A percentile compares a stretch with the other conserved stretches of the same genome.
phyloP scores from a whole-genome alignment of 2,329 filamentous ascomycete species.

The Penicillium oxalicum region DNA sequence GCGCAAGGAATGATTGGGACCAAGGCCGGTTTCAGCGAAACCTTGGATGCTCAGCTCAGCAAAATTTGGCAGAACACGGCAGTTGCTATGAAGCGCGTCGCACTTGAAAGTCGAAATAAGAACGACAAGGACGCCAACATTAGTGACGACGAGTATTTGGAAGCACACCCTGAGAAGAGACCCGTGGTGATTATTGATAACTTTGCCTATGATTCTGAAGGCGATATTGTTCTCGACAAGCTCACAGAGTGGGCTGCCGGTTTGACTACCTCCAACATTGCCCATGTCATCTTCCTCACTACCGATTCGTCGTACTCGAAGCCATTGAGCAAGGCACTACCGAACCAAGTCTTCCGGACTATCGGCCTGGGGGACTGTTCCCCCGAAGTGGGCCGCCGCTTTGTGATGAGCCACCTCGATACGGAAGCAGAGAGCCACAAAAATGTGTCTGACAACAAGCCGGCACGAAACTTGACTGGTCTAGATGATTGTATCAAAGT shows the following conservation, averaged over 20 bases:
- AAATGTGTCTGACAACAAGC: conserved; percentile 23
- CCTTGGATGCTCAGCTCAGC: conserved; percentile 76
- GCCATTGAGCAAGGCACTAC: conserved; percentile 75
- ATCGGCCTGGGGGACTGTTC: conserved; percentile 81
- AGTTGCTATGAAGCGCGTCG: conserved; percentile 70
- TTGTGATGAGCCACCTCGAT: conserved; percentile 77
- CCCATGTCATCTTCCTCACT: conserved; percentile 91
- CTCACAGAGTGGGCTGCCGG: conserved; percentile 84
- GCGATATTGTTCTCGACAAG: conserved; percentile 64
- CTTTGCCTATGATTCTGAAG: conserved; percentile 70
- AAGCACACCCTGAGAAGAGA: conserved; percentile 76
- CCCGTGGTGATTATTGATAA: conserved; percentile 88
- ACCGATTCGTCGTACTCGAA: conserved; percentile 86
- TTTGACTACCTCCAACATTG: conserved; percentile 78
- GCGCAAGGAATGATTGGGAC: conserved; percentile 90
- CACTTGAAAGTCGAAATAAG: conserved; percentile 63
- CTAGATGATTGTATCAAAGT: conserved; percentile 75
- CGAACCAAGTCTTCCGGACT: conserved; percentile 83
- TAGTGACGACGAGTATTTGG: conserved; percentile 78
- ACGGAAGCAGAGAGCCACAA: conserved; percentile 32
- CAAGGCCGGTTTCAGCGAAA: conserved; percentile 91
- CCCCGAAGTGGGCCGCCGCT: conserved; percentile 78
- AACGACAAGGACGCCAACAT: conserved; percentile 66
- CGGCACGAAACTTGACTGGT: conserved; percentile 56
- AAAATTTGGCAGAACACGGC: conserved; percentile 86